Evolutionary conservation across 345 rosid genomes (phyloP).

Genomic region (Gossypium mustelinum): DNA sequence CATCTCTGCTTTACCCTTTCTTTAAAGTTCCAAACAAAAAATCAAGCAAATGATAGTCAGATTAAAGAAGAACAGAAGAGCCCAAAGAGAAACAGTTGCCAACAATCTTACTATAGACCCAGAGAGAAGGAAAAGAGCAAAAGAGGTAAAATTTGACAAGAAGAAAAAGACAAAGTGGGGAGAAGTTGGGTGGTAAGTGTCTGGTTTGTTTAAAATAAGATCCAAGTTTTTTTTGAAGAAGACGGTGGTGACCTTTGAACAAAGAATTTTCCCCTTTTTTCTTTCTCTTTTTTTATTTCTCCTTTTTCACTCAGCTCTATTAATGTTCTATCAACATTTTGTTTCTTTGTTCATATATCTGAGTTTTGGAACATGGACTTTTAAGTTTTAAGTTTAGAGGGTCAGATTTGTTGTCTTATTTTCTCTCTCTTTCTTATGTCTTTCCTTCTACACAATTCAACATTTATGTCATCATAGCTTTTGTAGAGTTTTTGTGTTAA

Average conservation of each 20-base stretch:
- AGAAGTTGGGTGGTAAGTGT: constrained; percentile 29
- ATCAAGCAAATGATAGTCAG: constrained; percentile 16
- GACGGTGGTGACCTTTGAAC: constrained; percentile 48
- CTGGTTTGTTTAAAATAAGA: constrained; percentile 36
- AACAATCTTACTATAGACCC: constrained; percentile 11
- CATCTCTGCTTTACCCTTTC: constrained; percentile 8
- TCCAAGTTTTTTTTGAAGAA: constrained; percentile 22
- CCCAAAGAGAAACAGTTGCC: not conserved
- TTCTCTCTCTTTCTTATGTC: not conserved
- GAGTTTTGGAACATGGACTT: constrained; percentile 4
- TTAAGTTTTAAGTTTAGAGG: too few relatives aligned
- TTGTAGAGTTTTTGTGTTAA: too few relatives aligned
- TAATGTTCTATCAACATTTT: not conserved
- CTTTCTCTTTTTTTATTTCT: not conserved
- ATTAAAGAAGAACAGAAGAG: not conserved
- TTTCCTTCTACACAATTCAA: not conserved
- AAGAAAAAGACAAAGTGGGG: constrained; percentile 5
- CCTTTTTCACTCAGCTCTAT: not conserved
- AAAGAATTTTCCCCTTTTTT: constrained; percentile 15
- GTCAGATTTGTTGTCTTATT: not conserved
- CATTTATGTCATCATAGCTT: too few relatives aligned
- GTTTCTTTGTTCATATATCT: not conserved
- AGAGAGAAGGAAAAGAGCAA: not conserved
- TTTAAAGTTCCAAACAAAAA: constrained; percentile 11
- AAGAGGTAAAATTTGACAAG: not conserved